phyloP scores from a whole-genome alignment of 2,329 filamentous ascomycete genomes.

The Plectosphaerella cucumerina region DNA sequence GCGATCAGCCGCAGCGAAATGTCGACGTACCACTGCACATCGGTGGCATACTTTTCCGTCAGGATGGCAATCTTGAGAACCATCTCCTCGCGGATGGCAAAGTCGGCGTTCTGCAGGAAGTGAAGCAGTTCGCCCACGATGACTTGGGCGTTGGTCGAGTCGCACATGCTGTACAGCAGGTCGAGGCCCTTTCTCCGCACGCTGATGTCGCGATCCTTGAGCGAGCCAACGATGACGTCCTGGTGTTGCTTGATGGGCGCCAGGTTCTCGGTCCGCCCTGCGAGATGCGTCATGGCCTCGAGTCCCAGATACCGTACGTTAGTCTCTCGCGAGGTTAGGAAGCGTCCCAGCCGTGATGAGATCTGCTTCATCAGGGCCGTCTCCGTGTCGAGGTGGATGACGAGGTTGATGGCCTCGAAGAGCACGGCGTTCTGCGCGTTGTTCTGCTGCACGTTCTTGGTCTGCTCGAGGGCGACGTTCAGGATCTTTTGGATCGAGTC shows the following conservation, averaged over 20 bases:
- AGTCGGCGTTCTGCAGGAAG: constrained; percentile 94
- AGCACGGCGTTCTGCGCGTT: constrained; percentile 97
- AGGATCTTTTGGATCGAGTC: constrained; percentile 89
- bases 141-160: constrained; percentile 85
- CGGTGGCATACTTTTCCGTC: constrained; percentile 96
- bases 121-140: constrained; percentile 92
- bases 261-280: constrained; percentile 86
- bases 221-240: constrained; percentile 87
- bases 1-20: constrained; percentile 92
- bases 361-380: constrained; percentile 95
- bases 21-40: constrained; percentile 99
- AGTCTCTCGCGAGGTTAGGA: constrained; percentile 94
- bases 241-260: constrained; percentile 99
- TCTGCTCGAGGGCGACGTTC: constrained; percentile 85
- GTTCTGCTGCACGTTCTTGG: constrained; percentile 98
- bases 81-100: constrained; percentile 98
- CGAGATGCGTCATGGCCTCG: constrained; percentile 97
- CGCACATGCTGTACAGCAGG: constrained; percentile 98
- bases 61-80: constrained; percentile 97
- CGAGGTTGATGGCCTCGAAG: constrained; percentile 97
- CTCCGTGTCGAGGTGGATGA: constrained; percentile 96
- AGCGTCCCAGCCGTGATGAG: constrained; percentile 83
- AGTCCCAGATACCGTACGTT: constrained; percentile 95
- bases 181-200: constrained; percentile 94
- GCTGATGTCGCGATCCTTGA: constrained; percentile 95